Evolutionary conservation across 2,329 filamentous ascomycete genomes (phyloP), one percentile per base, ranked within the genome.

Genomic region (Nigrospora oryzae): DNA sequence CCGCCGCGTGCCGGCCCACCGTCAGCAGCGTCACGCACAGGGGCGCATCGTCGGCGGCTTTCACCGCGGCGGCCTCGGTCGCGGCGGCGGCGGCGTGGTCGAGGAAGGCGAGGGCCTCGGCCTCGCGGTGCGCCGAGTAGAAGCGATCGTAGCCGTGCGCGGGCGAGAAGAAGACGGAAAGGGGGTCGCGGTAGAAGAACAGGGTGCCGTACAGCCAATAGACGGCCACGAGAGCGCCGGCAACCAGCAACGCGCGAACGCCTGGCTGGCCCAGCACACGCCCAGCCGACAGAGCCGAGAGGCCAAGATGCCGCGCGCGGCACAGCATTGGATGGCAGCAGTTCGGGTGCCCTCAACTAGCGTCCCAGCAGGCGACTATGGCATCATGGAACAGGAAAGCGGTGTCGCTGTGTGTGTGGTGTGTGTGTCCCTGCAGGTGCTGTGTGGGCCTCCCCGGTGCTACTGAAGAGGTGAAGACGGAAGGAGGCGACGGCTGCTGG

Each of bases 131-230:
- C 15, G 49, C 45, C 32, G 57, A 60, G 48, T 61, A 61, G 49
- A 60, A 55, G 16, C 44, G 54, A 28, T 60, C 56, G 48, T 54
- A 59, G 44, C 57, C 58, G 55, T 60, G 58, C 14, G 52, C 31
- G 38, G 56, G 53, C 30, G 58, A 61, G 50, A 59, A 61, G 48
- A 61, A 61, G 15, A 61, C 56, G 36, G 58, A 61, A 7, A 61
- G 49, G 3, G 58, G 58, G 37, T 61, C 58, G 49, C 57, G 58
- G 45, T 61, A 61, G 49, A 61, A 61, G 47, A 53, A 49, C 38
- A 54, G 42, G 16, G 51, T 55, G n/a, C 57, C 58, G 46, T 59
- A 61, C 36, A 55, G 45, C n/a, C 48, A 45, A 46, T 61, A 61
- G 40, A 58, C 42, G 32, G 40, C 45, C 28, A 56, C 49, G 46